These are phyloP conservation scores for Aureobasidium uvarum DNA, from an alignment of 2,329 filamentous ascomycete genomes.

Conservation along the genomic window DNA sequence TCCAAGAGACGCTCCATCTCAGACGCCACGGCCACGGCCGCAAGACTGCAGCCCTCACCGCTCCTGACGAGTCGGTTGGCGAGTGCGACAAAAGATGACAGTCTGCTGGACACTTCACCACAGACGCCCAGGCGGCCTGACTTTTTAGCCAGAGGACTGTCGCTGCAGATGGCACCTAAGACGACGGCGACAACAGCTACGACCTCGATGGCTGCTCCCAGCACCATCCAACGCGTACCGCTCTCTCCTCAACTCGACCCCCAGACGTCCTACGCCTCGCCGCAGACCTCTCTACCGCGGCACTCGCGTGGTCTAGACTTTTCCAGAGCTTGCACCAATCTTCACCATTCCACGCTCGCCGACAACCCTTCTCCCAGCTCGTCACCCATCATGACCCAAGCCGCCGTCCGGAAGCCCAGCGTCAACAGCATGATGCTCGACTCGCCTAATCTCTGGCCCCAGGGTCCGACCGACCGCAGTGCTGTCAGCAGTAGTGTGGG, in stretches of 20 bases:
- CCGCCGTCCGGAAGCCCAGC: conserved; percentile 50
- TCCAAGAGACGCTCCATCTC: conserved; percentile 48
- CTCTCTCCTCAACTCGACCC: conserved; percentile 84
- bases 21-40: conserved; percentile 40
- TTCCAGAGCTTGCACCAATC: conserved; percentile 84
- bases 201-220: conserved; percentile 44
- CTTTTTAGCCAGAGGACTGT: conserved; percentile 62
- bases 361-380: conserved; percentile 86
- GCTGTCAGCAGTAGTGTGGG: conserved; percentile 77
- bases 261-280: conserved; percentile 80
- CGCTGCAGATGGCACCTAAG: conserved; percentile 65
- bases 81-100: conserved; percentile 46
- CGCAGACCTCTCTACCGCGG: conserved; percentile 81
- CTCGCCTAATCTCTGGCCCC: conserved; percentile 57
- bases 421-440: conserved; percentile 52
- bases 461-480: conserved; percentile 58
- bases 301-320: conserved; percentile 91
- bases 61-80: conserved; percentile 44
- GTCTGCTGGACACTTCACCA: conserved; percentile 42
- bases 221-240: conserved; percentile 59
- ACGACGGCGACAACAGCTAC: conserved; percentile 41
- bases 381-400: conserved; percentile 77
- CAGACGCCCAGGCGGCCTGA: conserved; percentile 68
- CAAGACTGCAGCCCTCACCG: conserved; percentile 46
- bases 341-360: conserved; percentile 92